Base-by-base conservation (phyloP, 2,329 filamentous ascomycete species). In the Fusarium sp. region DNA sequence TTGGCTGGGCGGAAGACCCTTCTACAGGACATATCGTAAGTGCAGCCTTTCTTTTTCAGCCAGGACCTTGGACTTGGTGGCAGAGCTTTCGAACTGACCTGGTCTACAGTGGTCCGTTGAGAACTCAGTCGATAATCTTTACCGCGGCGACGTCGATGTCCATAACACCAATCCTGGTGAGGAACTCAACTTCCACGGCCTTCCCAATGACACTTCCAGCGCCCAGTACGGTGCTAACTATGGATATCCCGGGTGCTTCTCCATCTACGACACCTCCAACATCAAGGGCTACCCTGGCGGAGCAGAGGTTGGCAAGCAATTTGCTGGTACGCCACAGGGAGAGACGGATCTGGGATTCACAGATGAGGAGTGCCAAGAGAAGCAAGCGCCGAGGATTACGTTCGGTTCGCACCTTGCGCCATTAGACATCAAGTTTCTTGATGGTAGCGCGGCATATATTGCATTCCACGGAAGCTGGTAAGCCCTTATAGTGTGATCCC, bases 41-140 rank as follows among this genome's bases (percentile, higher is more conserved):
- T 19, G 3, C 6, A 25, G 16, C 3, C 5, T 46, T 4, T 25
- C 23, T 25, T 5, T 18, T 16, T 13, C 16, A 38, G 13, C 15
- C n/a, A 15, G 5, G 4, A 16, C 2, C 3, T 10, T 6, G 8
- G 13, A 2, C 1, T 49, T 18, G 2, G 16, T 13, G 3, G 4
- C 6, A 32, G 7, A 5, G 1, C 13, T 18, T 9, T n/a, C 0
- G 16, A 12, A 12, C 60, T 62, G 8, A 59, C n/a, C 8, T 21
- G 9, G 12, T 5, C 16, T 11, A 3, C 9, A 65, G 63, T 66
- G 63, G 63, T 66, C 63, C 1, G 63, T 66, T 28, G 63, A 66
- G 11, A 66, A 66, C 42, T 66, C 63, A 9, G 63, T 66, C 16
- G 63, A 66, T 9, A 65, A 66, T 11, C 63, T 66, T n/a, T 65